Percentiles rank a stretch among this genome's conserved stretches.
Evolutionary conservation across 768 basidiomycete genomes (phyloP).

Genomic region (Boletus tomentosulus): DNA sequence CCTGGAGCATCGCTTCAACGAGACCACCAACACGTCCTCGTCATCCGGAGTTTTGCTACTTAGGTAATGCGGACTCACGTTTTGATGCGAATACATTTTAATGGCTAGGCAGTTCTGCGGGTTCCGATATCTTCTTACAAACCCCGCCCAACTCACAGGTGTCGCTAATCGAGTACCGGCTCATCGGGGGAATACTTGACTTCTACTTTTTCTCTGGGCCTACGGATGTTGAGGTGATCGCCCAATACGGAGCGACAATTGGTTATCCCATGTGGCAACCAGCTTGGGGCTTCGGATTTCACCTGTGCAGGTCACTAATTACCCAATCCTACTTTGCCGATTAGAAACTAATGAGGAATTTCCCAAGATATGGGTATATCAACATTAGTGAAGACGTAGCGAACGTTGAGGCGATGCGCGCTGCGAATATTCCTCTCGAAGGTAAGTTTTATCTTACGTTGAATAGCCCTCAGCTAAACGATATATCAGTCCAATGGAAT

Average conservation of each 20-base stretch:
- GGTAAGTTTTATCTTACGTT: constrained; percentile 31
- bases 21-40: constrained; percentile 43
- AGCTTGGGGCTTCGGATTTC: constrained; percentile 75
- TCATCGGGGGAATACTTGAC: constrained; percentile 72
- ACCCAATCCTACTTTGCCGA: not conserved
- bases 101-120: constrained; percentile 48
- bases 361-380: constrained; percentile 41
- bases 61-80: constrained; percentile 36
- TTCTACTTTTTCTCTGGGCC: constrained; percentile 73
- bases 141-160: constrained; percentile 51
- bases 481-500: constrained; percentile 62
- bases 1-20: constrained; percentile 66
- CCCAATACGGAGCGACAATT: constrained; percentile 65
- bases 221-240: constrained; percentile 49
- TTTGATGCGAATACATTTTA: not conserved
- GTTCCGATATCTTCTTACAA: constrained; percentile 65
- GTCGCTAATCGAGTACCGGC: constrained; percentile 67
- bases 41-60: constrained; percentile 74
- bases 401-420: constrained; percentile 55
- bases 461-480: not conserved
- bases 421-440: constrained; percentile 75
- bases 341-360: not conserved
- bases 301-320: constrained; percentile 53
- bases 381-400: constrained; percentile 54
- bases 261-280: constrained; percentile 72